A percentile compares a stretch with the other conserved stretches of the same genome.
These are phyloP conservation scores for Tricholoma terreum DNA, from an alignment of 768 basidiomycete species.

Conservation along the genomic window DNA sequence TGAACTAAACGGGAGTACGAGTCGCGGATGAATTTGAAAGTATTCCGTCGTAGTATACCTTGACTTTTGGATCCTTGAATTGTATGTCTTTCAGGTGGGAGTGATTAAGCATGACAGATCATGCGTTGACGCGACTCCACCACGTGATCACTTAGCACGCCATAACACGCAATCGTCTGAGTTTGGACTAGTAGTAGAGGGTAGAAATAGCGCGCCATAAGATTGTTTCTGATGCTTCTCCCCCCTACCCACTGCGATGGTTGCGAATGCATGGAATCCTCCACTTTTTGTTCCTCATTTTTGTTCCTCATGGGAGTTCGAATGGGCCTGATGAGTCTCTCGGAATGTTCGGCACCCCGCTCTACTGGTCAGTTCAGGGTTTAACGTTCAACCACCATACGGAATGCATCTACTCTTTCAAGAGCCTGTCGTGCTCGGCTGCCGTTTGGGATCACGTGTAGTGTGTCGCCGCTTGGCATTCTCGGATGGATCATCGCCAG, in stretches of 20 bases:
- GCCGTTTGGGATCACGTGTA: no score
- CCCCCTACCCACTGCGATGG: conserved; percentile 1
- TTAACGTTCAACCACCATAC: background rate
- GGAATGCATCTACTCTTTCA: no score
- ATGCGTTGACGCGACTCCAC: no score
- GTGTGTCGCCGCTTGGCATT: no score
- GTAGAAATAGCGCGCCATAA: conserved; percentile 26
- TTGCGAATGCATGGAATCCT: background rate
- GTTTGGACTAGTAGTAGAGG: conserved; percentile 32
- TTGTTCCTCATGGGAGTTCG: background rate
- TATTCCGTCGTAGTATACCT: no score
- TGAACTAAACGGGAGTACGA: no score
- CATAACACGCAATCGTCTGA: conserved; percentile 45
- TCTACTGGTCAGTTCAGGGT: background rate
- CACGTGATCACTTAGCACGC: conserved; percentile 23
- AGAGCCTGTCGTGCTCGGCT: no score
- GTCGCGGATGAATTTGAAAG: no score
- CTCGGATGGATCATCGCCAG: no score
- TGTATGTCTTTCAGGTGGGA: no score
- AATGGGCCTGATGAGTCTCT: background rate
- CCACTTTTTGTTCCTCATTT: background rate
- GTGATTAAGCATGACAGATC: no score
- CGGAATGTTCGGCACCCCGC: background rate
- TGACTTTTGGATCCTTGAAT: no score
- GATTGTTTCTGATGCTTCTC: conserved; percentile 1